phyloP scores from a whole-genome alignment of 495 filamentous ascomycete genomes.

The Hypoxylon fuscum region DNA sequence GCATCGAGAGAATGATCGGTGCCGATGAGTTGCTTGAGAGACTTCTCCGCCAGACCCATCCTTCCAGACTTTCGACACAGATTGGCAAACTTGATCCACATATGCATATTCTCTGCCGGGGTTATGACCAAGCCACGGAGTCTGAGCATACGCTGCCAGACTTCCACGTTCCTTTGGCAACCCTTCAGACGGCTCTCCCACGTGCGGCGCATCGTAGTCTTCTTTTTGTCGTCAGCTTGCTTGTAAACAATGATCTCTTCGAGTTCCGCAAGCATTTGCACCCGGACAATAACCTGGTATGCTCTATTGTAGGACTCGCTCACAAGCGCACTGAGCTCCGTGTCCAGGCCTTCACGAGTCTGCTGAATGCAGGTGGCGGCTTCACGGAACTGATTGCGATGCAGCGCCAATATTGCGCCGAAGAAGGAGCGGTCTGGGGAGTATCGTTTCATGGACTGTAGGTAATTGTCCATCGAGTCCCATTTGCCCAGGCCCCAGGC shows the following conservation, averaged over 20 bases:
- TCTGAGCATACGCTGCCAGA: conserved; percentile 98
- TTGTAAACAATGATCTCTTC: conserved; percentile 99
- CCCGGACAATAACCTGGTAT: conserved; percentile 93
- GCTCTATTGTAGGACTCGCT: conserved; percentile 97
- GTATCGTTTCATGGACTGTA: conserved; percentile 90
- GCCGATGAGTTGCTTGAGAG: conserved; percentile 75
- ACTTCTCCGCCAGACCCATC: conserved; percentile 95
- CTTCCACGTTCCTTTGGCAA: conserved; percentile 95
- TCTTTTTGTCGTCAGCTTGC: conserved; percentile 86
- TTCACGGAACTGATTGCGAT: conserved; percentile 93
- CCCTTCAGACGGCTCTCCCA: conserved; percentile 96
- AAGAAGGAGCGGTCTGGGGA: conserved; percentile 97
- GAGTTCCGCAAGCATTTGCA: conserved; percentile 98
- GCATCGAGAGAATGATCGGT: conserved; percentile 70
- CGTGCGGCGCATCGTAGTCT: conserved; percentile 87
- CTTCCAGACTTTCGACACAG: conserved; percentile 95
- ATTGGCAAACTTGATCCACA: conserved; percentile 99
- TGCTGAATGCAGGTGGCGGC: conserved; percentile 86
- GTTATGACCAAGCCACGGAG: conserved; percentile 90
- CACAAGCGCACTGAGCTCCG: conserved; percentile 91
- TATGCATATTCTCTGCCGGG: conserved; percentile 92
- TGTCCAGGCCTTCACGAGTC: conserved; percentile 91
- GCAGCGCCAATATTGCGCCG: conserved; percentile 89
- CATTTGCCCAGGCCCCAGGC: conserved; percentile 98
- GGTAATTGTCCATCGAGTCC: conserved; percentile 97